These are phyloP conservation scores for Moricandia arvensis DNA, from an alignment of 345 rosid species.

Conservation along the genomic window DNA sequence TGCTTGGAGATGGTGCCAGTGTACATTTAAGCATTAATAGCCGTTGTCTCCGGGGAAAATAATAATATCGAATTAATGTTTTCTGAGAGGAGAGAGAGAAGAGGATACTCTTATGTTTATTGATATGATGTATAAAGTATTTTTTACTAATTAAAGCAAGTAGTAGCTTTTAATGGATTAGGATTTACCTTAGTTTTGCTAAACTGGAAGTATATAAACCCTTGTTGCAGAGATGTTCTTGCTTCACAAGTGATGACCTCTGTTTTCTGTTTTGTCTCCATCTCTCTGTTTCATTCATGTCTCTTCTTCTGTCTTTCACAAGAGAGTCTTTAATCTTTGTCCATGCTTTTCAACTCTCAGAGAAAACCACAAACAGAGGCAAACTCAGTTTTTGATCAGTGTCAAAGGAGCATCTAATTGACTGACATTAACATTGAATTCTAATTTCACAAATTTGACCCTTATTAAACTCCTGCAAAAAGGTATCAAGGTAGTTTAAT, in stretches of 20 bases:
- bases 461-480: slow-evolving; percentile 17
- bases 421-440: slow-evolving; percentile 27
- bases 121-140: slow-evolving; percentile 19
- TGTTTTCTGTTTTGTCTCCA: slow-evolving; percentile 33
- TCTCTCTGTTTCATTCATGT: slow-evolving; percentile 22
- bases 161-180: slow-evolving; percentile 13
- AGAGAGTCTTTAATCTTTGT: too few species aligned
- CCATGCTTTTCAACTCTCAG: slow-evolving; percentile 27
- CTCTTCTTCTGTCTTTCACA: slow-evolving; percentile 29
- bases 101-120: background rate
- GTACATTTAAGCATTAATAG: slow-evolving; percentile 64
- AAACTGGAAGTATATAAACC: background rate
- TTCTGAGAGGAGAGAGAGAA: slow-evolving; percentile 8
- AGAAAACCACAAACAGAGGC: slow-evolving; percentile 24
- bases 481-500: background rate
- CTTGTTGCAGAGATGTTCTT: slow-evolving; percentile 26
- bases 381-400: slow-evolving; percentile 27
- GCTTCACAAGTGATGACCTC: slow-evolving; percentile 21
- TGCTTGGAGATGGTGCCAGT: slow-evolving; percentile 51
- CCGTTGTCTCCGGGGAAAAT: slow-evolving; percentile 60
- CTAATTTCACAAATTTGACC: slow-evolving; percentile 18
- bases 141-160: slow-evolving; percentile 31
- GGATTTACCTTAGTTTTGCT: slow-evolving; percentile 23
- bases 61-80: slow-evolving; percentile 26
- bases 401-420: slow-evolving; percentile 23